Conservation (phyloP, 1,139 yeast genomes). For the Candida sojae region DNA sequence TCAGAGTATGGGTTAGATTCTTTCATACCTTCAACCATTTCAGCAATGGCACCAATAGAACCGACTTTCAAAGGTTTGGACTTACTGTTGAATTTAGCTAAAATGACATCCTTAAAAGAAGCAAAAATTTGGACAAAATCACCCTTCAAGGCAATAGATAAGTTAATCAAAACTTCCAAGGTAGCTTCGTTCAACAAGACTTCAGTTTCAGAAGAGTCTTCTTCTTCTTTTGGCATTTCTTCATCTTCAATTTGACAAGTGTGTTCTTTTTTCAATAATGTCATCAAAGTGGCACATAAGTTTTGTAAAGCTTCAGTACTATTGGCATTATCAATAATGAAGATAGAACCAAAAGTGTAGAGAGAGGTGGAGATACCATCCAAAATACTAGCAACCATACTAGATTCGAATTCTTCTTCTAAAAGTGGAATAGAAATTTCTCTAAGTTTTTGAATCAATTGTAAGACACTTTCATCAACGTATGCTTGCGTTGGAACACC, state of each 20-base stretch:
- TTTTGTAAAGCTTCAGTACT: conserved; percentile 63
- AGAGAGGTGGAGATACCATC: conserved; percentile 75
- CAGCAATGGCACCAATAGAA: conserved; percentile 89
- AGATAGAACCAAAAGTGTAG: conserved; percentile 72
- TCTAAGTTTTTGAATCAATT: conserved; percentile 68
- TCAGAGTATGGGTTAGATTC: conserved; percentile 64
- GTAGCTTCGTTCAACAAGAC: conserved; percentile 83
- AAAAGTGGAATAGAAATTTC: conserved; percentile 61
- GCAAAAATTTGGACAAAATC: conserved; percentile 74
- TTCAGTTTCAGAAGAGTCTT: conserved; percentile 84
- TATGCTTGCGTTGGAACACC: conserved; percentile 71
- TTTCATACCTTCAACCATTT: conserved; percentile 78
- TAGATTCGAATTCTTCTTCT: conserved; percentile 77
- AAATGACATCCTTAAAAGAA: conserved; percentile 69
- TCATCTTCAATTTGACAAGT: conserved; percentile 69
- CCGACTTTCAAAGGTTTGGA: conserved; percentile 77
- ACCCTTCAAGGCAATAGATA: conserved; percentile 72
- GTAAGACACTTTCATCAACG: conserved; percentile 56
- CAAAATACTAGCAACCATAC: conserved; percentile 78
- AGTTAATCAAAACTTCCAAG: conserved; percentile 77
- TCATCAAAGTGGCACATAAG: conserved; percentile 69
- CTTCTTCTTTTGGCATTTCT: conserved; percentile 55
- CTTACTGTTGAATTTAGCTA: conserved; percentile 61
- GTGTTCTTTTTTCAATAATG: conserved; percentile 77
- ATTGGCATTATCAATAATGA: conserved; percentile 58